Percentiles rank a stretch among this genome's conserved stretches.
These are phyloP conservation scores for Solanum pinnatisectum DNA, from an alignment of 257 asterid genomes.

Conservation along the genomic window DNA sequence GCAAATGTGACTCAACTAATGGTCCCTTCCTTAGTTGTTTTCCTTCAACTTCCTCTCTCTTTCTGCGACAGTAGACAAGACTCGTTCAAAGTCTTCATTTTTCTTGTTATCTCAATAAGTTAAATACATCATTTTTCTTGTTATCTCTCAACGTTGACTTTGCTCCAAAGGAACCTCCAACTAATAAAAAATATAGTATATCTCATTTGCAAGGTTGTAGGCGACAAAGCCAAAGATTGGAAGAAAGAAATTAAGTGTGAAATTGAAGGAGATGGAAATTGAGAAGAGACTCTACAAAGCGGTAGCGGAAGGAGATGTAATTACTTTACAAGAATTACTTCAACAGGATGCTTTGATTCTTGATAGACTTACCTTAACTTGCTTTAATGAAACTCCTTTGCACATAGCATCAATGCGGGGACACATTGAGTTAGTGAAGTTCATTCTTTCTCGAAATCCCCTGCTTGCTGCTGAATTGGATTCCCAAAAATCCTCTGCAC, in stretches of 20 bases:
- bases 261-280: conserved; percentile 1
- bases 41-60: not conserved
- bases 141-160: not conserved
- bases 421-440: not conserved
- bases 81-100: not conserved
- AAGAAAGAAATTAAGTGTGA: not conserved
- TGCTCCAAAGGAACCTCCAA: not conserved
- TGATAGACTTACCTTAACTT: conserved; percentile 10
- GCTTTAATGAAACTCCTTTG: conserved; percentile 27
- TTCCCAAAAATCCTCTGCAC: conserved; percentile 12
- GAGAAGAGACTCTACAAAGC: conserved; percentile 14
- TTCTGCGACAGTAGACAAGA: not conserved
- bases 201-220: too few relatives aligned
- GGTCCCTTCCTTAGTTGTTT: not conserved
- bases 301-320: conserved; percentile 13
- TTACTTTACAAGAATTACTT: conserved; percentile 5
- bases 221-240: not conserved
- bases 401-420: conserved; percentile 33
- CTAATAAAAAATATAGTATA: too few relatives aligned
- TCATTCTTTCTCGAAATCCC: conserved; percentile 10
- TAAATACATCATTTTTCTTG: not conserved
- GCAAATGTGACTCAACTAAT: not conserved
- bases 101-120: not conserved
- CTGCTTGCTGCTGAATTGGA: conserved; percentile 19
- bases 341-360: conserved; percentile 17